Evolutionary conservation across 2,329 filamentous ascomycete species (phyloP), one percentile per base, ranked within the genome.

Genomic region (Setomelanomma holmii): DNA sequence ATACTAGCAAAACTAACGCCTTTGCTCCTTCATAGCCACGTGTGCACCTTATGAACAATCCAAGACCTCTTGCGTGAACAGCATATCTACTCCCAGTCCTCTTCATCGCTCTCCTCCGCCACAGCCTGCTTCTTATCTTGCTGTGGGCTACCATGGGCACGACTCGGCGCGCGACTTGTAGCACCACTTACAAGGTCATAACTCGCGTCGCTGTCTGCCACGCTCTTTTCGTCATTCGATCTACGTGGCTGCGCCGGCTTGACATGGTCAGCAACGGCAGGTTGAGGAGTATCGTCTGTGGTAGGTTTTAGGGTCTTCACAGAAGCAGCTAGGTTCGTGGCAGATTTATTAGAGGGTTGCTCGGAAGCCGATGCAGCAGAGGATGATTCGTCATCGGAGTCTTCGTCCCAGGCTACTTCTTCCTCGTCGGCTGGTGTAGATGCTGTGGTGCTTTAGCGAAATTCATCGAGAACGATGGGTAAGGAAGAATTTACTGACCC

Each of bases 121-220:
- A 77, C 76, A 14, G 67, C 63, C 39, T 72, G 68, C 45, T 75
- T 80, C 64, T 79, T 78, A 2, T 73, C 77, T 51, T 85, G 82
- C 66, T 83, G 82, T 2, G 86, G 85, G 53, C 83, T 87, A 4
- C 84, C 83, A 1, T 91, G 89, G 14, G 46, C 46, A 11, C 39
- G 40, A 23, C 46, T 49, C 1, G 55, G 40, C 16, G 91, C 88
- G 60, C 90, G 89, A 73, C 90, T 96, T 40, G 86, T 81, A 5
- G 88, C 87, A 6, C 89, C 89, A 40, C 78, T 80, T 3, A 99
- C 91, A 27, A 99, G 83, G 73, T 99, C 95, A 74, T 99, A 99
- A 78, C 92, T 96, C 16, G 91, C 91, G 66, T 99, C 95, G 72
- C 93, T 97, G 67, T 95, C 95, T 6, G 92, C 87, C 63, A 95